phyloP scores from a whole-genome alignment of 2,329 filamentous ascomycete species.

The Atkinsonella hypoxylon region DNA sequence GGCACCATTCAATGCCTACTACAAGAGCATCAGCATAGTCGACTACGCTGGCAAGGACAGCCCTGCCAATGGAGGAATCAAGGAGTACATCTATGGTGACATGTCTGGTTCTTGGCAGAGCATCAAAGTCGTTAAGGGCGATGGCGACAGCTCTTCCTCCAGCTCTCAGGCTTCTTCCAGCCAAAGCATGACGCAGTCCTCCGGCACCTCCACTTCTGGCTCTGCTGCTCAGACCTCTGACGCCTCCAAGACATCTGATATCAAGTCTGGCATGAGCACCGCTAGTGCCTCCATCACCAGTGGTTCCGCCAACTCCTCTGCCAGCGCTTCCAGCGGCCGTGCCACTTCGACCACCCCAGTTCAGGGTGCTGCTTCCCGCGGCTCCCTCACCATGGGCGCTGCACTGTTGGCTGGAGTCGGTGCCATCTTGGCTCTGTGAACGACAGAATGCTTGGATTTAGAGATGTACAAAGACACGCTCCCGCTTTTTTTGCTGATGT shows the following conservation, averaged over 20 bases:
- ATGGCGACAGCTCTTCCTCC: slow-evolving; percentile 53
- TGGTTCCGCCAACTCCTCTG: slow-evolving; percentile 1
- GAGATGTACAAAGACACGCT: background rate
- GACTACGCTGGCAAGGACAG: slow-evolving; percentile 30
- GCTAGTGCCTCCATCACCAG: slow-evolving; percentile 8
- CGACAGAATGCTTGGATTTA: slow-evolving; percentile 9
- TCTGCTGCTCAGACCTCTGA: background rate
- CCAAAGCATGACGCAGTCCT: slow-evolving; percentile 30
- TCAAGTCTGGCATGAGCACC: slow-evolving; percentile 12
- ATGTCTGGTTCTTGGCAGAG: slow-evolving; percentile 28
- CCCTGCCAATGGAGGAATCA: slow-evolving; percentile 22
- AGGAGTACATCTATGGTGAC: slow-evolving; percentile 30
- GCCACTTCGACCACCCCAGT: slow-evolving; percentile 8
- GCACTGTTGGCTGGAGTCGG: slow-evolving; percentile 17
- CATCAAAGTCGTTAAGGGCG: slow-evolving; percentile 55
- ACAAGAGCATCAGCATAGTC: slow-evolving; percentile 31
- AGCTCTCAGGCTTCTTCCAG: slow-evolving; percentile 35
- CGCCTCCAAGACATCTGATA: slow-evolving; percentile 6
- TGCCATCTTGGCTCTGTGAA: slow-evolving; percentile 19
- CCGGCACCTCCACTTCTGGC: slow-evolving; percentile 20
- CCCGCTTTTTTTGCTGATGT: slow-evolving; percentile 14
- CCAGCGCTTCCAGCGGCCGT: background rate
- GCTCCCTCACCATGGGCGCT: slow-evolving; percentile 14
- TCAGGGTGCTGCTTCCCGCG: slow-evolving; percentile 16
- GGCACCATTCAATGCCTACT: slow-evolving; percentile 31